phyloP scores from a whole-genome alignment of 306 rosid species.

The Trifolium subterraneum region DNA sequence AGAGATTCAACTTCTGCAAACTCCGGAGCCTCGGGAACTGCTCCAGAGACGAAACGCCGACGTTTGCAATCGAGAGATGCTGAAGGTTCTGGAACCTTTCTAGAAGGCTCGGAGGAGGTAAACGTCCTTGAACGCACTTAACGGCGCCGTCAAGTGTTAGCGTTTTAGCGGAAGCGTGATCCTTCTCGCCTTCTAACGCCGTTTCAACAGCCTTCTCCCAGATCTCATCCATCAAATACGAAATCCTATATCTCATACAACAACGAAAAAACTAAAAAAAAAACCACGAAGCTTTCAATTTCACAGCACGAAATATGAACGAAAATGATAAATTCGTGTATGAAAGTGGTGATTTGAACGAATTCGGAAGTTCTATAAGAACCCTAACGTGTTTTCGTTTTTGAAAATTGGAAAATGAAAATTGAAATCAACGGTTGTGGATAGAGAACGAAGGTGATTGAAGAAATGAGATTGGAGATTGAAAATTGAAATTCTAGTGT shows the following conservation, averaged over 20 bases:
- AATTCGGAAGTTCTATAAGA: background rate
- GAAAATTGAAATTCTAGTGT: slow-evolving; percentile 18
- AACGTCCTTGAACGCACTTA: slow-evolving; percentile 83
- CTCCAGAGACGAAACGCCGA: slow-evolving; percentile 86
- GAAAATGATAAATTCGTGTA: background rate
- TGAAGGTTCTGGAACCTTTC: slow-evolving; percentile 86
- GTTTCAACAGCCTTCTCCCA: slow-evolving; percentile 96
- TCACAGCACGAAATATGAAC: background rate
- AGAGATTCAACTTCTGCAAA: slow-evolving; percentile 77
- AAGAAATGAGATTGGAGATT: background rate
- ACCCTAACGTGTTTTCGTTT: background rate
- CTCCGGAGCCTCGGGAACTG: slow-evolving; percentile 80
- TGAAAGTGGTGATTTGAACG: background rate
- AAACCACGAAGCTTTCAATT: background rate
- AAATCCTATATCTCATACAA: slow-evolving; percentile 63
- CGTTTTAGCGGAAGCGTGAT: slow-evolving; percentile 67
- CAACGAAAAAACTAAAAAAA: background rate
- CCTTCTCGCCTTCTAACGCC: slow-evolving; percentile 81
- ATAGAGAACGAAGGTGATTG: background rate
- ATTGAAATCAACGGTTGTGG: slow-evolving; percentile 21
- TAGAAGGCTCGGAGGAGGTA: slow-evolving; percentile 79
- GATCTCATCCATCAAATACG: slow-evolving; percentile 93
- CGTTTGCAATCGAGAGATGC: slow-evolving; percentile 88
- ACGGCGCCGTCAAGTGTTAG: slow-evolving; percentile 93
- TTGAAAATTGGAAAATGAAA: background rate